Evolutionary conservation across 768 basidiomycete species (phyloP).

Genomic region (Suillus bovinus): DNA sequence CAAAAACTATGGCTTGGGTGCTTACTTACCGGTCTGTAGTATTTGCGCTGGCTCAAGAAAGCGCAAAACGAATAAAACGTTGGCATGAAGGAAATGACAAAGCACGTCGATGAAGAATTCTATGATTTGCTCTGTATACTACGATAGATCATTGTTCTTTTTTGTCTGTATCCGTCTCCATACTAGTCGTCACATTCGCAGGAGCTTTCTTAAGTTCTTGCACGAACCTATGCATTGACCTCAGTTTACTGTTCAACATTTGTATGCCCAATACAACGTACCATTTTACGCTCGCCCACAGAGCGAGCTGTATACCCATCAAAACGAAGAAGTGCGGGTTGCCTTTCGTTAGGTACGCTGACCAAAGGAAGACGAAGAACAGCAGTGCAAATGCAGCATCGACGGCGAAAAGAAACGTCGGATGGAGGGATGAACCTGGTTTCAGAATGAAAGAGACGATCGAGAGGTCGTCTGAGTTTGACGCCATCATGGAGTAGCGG

Average conservation of each 20-base stretch:
- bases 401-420: conserved; percentile 61
- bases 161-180: conserved; percentile 18
- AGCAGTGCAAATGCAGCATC: conserved; percentile 62
- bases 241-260: conserved; percentile 4
- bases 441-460: conserved; percentile 62
- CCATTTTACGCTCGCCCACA: conserved; percentile 87
- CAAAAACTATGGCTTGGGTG: conserved; percentile 16
- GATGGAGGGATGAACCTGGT: conserved; percentile 78
- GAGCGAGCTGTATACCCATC: conserved; percentile 60
- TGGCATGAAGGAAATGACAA: conserved; percentile 84
- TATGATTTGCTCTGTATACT: background rate
- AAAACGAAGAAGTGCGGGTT: conserved; percentile 69
- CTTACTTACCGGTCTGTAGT: conserved; percentile 46
- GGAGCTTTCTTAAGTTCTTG: conserved; percentile 51
- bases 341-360: conserved; percentile 61
- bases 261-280: conserved; percentile 31
- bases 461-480: conserved; percentile 10
- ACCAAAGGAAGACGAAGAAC: conserved; percentile 55
- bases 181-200: conserved; percentile 9
- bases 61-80: conserved; percentile 68
- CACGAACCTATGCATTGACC: conserved; percentile 54
- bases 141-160: conserved; percentile 21
- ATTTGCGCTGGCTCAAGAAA: conserved; percentile 84
- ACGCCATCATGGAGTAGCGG: conserved; percentile 8
- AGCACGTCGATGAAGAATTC: conserved; percentile 41